These are phyloP conservation scores for Tricholoma matsutake DNA, from an alignment of 768 basidiomycete genomes.

Conservation along the genomic window DNA sequence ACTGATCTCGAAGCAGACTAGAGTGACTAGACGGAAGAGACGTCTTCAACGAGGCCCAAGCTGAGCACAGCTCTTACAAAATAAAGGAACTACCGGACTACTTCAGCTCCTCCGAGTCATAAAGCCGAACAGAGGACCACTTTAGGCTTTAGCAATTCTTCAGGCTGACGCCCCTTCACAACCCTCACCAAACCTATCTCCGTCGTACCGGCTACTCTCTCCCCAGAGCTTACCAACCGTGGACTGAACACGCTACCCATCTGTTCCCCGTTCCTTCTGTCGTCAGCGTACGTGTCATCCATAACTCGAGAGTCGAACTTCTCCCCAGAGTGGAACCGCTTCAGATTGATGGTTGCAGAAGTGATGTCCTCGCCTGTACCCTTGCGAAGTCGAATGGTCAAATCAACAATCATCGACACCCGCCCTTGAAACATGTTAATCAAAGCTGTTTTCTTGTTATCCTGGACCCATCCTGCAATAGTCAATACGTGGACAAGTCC, in stretches of 20 bases:
- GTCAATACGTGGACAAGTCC: constrained; percentile 9
- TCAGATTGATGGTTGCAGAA: constrained; percentile 1
- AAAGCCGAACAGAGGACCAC: constrained; percentile 7
- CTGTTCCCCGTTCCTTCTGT: background rate
- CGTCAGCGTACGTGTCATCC: constrained; percentile 10
- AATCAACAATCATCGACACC: constrained; percentile 1
- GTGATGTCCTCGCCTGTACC: constrained; percentile 10
- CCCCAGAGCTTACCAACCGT: background rate
- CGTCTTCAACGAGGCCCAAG: background rate
- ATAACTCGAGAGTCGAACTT: constrained; percentile 3
- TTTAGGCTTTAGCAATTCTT: constrained; percentile 5
- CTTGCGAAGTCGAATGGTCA: constrained; percentile 4
- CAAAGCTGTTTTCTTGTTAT: background rate
- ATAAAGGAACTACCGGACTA: background rate
- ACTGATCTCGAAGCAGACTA: background rate
- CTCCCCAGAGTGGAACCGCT: background rate
- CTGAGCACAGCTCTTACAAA: too few relatives aligned
- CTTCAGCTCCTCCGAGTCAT: background rate
- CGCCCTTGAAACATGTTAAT: background rate
- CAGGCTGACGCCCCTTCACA: background rate
- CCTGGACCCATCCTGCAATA: constrained; percentile 15
- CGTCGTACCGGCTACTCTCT: constrained; percentile 4
- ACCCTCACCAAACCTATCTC: constrained; percentile 4
- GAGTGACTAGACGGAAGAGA: too few relatives aligned
- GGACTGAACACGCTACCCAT: background rate